Evolutionary conservation across 768 basidiomycete genomes (phyloP), one percentile per base, ranked within the genome.

Genomic region (Lactarius hengduanensis): DNA sequence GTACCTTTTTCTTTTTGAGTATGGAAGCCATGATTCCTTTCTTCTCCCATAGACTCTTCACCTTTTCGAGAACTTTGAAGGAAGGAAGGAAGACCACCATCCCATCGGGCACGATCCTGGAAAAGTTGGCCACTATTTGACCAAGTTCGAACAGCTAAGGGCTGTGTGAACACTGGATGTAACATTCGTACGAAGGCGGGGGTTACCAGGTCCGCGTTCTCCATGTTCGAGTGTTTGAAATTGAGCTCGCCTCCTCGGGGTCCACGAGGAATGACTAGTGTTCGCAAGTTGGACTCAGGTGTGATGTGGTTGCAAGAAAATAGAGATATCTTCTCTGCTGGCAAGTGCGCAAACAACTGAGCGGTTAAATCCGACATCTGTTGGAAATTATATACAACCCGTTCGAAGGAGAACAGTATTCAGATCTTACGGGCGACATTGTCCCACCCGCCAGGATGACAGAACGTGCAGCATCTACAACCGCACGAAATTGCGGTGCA

Each of bases 361-460:
- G 81, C 80, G 26, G 86, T 78, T 18, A 98, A 85, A 75, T 97
- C 95, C n/a, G 89, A 86, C 59, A 96, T 90, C 95, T 97, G 71
- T 55, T 15, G 34, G 53, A 57, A 28, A 59, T 63, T 57, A 63
- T 28, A 62, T 34, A 20, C 59, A n/a, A 63, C 9, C 30, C 54
- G 13, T 45, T 10, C 2, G 54, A 32, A 8, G 15, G 41, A 56
- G 28, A n/a, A 18, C 36, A 61, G 57, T 45, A 54, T 34, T 36
- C 32, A 62, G 78, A 18, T 16, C 81, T 61, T 62, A 97, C 94
- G n/a, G 96, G 96, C 8, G 94, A 94, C 97, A 99, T 98, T 0
- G 96, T 99, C 5, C 96, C 96, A 10, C 96, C 96, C 9, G 97
- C 96, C 45, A 99, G 80, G 34, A 98, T 78, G n/a, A 98, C 88